These are phyloP conservation scores for Fusarium musae DNA, from an alignment of 2,329 filamentous ascomycete genomes.

Conservation along the genomic window DNA sequence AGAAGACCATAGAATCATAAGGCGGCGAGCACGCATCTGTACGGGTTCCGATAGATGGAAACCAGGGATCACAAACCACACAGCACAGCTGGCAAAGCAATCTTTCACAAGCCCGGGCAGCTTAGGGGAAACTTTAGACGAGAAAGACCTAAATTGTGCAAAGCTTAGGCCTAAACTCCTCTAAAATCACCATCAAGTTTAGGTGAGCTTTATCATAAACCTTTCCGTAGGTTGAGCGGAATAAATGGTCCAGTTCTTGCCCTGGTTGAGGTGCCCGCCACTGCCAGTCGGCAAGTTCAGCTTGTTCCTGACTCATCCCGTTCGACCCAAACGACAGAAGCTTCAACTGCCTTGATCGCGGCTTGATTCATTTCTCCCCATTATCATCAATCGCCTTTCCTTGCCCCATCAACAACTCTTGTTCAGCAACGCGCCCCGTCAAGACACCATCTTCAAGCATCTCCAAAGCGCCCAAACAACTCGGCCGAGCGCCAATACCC, in stretches of 20 bases:
- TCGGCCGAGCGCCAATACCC: background rate
- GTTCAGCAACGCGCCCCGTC: background rate
- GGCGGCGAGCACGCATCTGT: too few species aligned
- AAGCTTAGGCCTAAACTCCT: background rate
- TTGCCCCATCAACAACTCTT: background rate
- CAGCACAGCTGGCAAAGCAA: too few species aligned
- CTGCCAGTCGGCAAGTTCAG: background rate
- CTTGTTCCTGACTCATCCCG: background rate
- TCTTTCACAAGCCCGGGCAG: too few species aligned
- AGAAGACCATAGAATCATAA: too few species aligned
- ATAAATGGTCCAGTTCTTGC: background rate
- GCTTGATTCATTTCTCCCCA: too few species aligned
- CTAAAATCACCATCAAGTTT: background rate
- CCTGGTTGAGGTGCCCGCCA: background rate
- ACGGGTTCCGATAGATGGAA: too few species aligned
- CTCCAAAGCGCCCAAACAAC: rapidly evolving
- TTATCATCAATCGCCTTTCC: too few species aligned
- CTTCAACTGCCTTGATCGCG: background rate
- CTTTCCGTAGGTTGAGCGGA: background rate
- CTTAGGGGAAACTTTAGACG: background rate
- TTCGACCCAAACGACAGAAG: background rate
- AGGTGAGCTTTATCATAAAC: background rate
- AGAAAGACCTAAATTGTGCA: background rate
- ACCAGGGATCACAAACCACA: too few species aligned
- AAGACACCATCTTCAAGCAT: background rate